Evolutionary conservation across 148 eudicot genomes (phyloP).

Genomic region (Vaccinium macrocarpon): DNA sequence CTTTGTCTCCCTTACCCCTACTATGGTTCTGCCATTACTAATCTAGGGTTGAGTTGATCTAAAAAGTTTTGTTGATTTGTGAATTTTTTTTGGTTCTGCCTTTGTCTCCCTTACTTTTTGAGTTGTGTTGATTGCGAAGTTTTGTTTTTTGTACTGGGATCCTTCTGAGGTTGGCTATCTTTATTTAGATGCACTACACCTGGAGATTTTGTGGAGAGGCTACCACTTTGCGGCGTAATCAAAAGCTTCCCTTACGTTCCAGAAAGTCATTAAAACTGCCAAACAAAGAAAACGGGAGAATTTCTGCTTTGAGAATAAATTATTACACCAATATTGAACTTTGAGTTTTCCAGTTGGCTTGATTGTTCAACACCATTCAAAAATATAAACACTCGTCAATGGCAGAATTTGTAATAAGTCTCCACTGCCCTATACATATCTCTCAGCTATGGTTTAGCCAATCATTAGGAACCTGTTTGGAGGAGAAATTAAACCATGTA

Average conservation of each 20-base stretch:
- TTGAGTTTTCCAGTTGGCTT: not conserved
- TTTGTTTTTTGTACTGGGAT: no score
- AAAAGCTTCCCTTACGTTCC: not conserved
- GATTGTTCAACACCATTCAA: not conserved
- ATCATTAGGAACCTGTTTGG: no score
- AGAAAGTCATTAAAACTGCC: not conserved
- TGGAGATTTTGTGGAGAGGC: not conserved
- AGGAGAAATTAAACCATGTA: no score
- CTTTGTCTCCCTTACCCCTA: no score
- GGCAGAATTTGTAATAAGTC: not conserved
- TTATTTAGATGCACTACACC: no score
- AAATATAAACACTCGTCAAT: not conserved
- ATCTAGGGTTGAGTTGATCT: no score
- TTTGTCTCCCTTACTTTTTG: no score
- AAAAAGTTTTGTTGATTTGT: no score
- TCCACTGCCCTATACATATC: slow-evolving; percentile 33
- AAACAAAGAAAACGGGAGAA: slow-evolving; percentile 12
- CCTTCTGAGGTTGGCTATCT: no score
- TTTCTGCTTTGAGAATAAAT: not conserved
- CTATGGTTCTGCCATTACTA: no score
- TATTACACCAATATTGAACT: not conserved
- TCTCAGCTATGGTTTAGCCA: slow-evolving; percentile 82
- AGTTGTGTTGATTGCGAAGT: no score
- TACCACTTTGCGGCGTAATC: not conserved
- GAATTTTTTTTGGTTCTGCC: no score